phyloP scores from a whole-genome alignment of 345 rosid genomes.

The Adansonia digitata region DNA sequence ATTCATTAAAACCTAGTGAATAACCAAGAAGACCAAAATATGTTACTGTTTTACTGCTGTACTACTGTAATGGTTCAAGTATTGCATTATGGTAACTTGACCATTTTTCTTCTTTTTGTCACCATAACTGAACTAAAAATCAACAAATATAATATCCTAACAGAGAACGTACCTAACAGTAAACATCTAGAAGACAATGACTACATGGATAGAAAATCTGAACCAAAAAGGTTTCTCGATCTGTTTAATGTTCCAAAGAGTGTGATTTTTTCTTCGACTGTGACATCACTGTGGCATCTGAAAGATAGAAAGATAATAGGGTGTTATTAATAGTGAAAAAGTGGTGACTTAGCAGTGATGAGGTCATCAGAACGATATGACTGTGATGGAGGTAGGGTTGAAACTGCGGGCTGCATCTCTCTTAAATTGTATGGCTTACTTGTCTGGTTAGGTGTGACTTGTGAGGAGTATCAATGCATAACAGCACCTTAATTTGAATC shows the following conservation, averaged over 20 bases:
- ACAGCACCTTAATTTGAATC: neutral
- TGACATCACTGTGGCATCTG: neutral
- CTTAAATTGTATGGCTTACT: neutral
- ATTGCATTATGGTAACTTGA: neutral
- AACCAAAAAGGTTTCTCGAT: neutral
- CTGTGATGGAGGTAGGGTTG: neutral
- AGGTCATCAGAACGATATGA: neutral
- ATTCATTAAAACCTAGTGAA: neutral
- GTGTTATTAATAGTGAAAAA: neutral
- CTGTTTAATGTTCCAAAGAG: neutral
- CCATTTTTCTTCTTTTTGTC: neutral
- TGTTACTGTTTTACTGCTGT: neutral
- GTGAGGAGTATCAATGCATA: neutral
- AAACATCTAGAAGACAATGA: neutral
- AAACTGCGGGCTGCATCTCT: neutral
- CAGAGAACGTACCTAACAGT: neutral
- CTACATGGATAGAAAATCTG: neutral
- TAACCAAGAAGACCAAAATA: neutral
- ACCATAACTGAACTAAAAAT: neutral
- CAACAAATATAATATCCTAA: neutral
- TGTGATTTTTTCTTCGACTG: neutral
- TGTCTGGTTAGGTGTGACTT: neutral
- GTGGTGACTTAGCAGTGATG: neutral
- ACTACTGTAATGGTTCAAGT: neutral
- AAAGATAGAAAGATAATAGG: neutral